phyloP scores from a whole-genome alignment of 495 filamentous ascomycete genomes.

The Physcia stellaris region DNA sequence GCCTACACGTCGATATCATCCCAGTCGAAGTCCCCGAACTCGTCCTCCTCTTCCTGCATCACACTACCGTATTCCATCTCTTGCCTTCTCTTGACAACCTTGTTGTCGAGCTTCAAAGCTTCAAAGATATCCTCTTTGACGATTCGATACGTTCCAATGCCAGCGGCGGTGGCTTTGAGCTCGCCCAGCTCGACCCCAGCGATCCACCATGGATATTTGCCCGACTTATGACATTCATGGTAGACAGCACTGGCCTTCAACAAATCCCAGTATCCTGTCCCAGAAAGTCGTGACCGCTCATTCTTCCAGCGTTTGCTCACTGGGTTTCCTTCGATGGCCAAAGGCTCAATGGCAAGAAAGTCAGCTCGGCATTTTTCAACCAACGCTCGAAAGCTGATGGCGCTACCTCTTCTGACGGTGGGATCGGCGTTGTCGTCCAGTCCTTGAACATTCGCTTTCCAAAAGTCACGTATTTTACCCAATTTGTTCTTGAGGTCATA shows the following conservation, averaged over 20 bases:
- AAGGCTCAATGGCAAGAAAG: constrained; percentile 14
- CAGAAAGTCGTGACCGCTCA: constrained; percentile 12
- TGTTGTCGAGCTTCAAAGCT: constrained; percentile 8
- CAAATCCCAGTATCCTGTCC: constrained; percentile 34
- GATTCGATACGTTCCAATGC: constrained; percentile 4
- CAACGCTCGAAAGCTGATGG: constrained; percentile 4
- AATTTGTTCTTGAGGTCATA: constrained; percentile 11
- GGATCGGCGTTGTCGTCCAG: constrained; percentile 13
- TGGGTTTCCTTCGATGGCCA: constrained; percentile 8
- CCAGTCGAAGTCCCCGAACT: background rate
- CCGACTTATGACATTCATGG: too few species aligned
- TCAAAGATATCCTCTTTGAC: constrained; percentile 5
- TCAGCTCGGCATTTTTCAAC: constrained; percentile 8
- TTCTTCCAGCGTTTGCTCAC: constrained; percentile 14
- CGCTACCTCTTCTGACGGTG: constrained; percentile 7
- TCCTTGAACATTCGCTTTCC: constrained; percentile 3
- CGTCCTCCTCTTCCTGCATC: constrained; percentile 2
- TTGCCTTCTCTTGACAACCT: constrained; percentile 2
- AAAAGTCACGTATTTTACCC: constrained; percentile 8
- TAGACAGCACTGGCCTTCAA: constrained; percentile 46
- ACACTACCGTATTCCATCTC: background rate
- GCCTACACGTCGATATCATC: too few species aligned
- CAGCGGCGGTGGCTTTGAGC: constrained; percentile 38
- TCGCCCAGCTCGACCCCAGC: constrained; percentile 48
- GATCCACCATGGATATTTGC: constrained; percentile 45